A percentile compares a stretch with the other conserved stretches of the same genome.
Conservation (phyloP, 2,329 filamentous ascomycete genomes). For the Ceratocystis lukuohia region DNA sequence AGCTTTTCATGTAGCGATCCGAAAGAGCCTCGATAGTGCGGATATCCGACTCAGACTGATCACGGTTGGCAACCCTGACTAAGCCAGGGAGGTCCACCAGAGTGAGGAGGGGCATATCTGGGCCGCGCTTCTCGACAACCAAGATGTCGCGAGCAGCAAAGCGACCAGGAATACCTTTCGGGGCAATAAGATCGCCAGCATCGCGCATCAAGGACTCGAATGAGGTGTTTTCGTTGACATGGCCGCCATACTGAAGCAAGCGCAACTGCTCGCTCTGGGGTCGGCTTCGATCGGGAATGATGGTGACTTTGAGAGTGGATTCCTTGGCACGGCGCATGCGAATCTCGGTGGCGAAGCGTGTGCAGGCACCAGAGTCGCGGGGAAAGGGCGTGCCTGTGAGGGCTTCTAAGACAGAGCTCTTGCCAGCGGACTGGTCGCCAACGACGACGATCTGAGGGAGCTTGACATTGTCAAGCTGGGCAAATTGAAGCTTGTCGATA, state of each 20-base stretch:
- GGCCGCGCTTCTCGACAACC: conserved; percentile 45
- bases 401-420: conserved; percentile 51
- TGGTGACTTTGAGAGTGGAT: conserved; percentile 35
- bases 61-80: conserved; percentile 39
- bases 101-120: conserved; percentile 45
- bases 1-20: conserved; percentile 42
- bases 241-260: conserved; percentile 36
- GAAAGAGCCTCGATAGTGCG: conserved; percentile 39
- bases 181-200: conserved; percentile 39
- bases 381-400: conserved; percentile 50
- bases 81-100: conserved; percentile 50
- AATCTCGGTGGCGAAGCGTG: conserved; percentile 48
- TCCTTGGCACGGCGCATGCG: conserved; percentile 37
- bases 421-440: conserved; percentile 50
- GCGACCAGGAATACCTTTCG: conserved; percentile 36
- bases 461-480: conserved; percentile 38
- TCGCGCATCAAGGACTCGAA: conserved; percentile 40
- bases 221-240: conserved; percentile 32
- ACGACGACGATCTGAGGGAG: conserved; percentile 51
- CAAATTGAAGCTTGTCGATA: conserved; percentile 41
- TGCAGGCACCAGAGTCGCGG: conserved; percentile 46
- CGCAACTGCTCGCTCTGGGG: conserved; percentile 34
- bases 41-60: conserved; percentile 41
- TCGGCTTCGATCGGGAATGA: conserved; percentile 40
- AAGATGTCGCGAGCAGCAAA: conserved; percentile 42